Percentiles rank a stretch among this genome's conserved stretches.
These are phyloP conservation scores for Hyaloscypha variabilis DNA, from an alignment of 495 filamentous ascomycete species.

Conservation along the genomic window DNA sequence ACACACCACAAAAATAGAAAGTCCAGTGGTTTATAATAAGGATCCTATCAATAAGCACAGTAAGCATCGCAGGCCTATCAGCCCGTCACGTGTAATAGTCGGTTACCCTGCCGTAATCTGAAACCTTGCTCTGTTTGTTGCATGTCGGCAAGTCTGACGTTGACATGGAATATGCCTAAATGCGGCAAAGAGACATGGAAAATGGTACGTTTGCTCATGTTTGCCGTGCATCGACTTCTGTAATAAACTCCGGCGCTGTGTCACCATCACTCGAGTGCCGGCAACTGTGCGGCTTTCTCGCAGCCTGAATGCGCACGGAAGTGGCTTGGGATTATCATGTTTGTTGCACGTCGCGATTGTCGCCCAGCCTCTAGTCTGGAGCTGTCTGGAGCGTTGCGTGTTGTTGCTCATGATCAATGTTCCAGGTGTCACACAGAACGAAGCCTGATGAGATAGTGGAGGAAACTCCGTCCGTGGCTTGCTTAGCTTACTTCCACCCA, in stretches of 20 bases:
- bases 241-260: neutral
- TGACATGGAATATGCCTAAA: constrained; percentile 10
- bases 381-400: neutral
- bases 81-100: neutral
- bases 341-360: constrained; percentile 21
- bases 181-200: neutral
- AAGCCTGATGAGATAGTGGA: neutral
- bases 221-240: neutral
- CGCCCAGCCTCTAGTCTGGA: constrained; percentile 16
- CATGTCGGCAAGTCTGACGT: constrained; percentile 11
- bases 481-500: too few species aligned
- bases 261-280: neutral
- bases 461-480: neutral
- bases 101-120: neutral
- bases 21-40: neutral
- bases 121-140: constrained; percentile 10
- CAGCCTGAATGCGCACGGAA: neutral
- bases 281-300: neutral
- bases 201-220: neutral
- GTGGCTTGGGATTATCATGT: neutral
- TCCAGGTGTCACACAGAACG: neutral
- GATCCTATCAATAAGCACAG: neutral
- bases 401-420: neutral
- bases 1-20: too few species aligned
- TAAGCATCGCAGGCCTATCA: neutral